A percentile compares a stretch with the other conserved stretches of the same genome.
phyloP scores from a whole-genome alignment of 495 filamentous ascomycete species.

The Tuber microsphaerosporum region DNA sequence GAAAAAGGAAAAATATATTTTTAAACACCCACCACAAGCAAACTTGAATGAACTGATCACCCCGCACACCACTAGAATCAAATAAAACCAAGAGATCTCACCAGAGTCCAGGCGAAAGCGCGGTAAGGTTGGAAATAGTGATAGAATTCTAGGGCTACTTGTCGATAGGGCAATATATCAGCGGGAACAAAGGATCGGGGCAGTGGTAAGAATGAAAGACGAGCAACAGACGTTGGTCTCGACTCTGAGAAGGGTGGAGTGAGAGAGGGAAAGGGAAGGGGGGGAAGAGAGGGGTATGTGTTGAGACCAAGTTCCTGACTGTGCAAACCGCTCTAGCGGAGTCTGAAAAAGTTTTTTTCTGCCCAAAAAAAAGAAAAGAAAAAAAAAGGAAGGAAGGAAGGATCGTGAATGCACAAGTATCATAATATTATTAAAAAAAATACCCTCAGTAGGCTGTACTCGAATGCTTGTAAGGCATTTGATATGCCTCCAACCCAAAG shows the following conservation, averaged over 20 bases:
- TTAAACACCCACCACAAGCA: conserved; percentile 4
- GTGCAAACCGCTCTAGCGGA: background rate
- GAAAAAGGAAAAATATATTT: background rate
- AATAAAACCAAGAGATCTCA: background rate
- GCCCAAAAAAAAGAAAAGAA: background rate
- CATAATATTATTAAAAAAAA: too few species aligned
- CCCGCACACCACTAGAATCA: background rate
- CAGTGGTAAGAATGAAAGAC: background rate
- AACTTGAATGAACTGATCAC: background rate
- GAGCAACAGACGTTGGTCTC: background rate
- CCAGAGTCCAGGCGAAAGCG: background rate
- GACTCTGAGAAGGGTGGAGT: background rate
- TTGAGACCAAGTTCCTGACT: background rate
- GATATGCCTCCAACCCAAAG: too few species aligned
- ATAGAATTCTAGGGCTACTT: background rate
- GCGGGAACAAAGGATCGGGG: background rate
- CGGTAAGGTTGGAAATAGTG: background rate
- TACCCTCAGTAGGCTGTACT: too few species aligned
- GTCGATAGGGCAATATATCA: background rate
- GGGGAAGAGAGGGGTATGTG: background rate
- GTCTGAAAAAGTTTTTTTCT: background rate
- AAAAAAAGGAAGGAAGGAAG: background rate
- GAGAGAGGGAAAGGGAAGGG: background rate
- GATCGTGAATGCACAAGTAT: too few species aligned
- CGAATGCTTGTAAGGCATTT: too few species aligned